Evolutionary conservation across 106 monocot genomes (phyloP), one percentile per base, ranked within the genome.

Genomic region (Allium sativum): DNA sequence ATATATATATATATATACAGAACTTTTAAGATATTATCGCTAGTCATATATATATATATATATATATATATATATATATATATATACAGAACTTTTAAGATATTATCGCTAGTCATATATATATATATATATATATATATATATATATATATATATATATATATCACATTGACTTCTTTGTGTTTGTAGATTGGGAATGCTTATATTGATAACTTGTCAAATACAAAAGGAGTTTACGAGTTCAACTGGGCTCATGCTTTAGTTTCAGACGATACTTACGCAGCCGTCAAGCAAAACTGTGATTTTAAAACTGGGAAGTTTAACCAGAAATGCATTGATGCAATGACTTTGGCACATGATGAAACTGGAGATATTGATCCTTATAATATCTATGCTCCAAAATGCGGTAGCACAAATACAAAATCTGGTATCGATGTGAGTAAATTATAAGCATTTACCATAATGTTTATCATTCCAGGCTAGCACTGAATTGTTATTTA

Each of bases 371-470:
- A 42, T 45, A 44, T 84, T 11, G 63, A 80, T 66, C 9, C 52
- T 44, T 77, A 84, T 70, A 71, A 80, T 70, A 80, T 84, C n/a
- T 84, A 80, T 61, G 84, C 79, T 14, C 80, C 84, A 5, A 46
- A 70, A 15, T 84, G 84, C 42, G 10, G 62, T 21, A 60, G 51
- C 15, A 21, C 65, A 16, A 10, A 7, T 15, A 61, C 20, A 16
- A 52, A 53, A 31, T 59, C 22, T 15, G 57, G 18, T 0, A 15
- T 55, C 50, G 16, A 10, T 18, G 63, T 76, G 31, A 31, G 31
- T 31, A n/a, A n/a, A n/a, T n/a, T n/a, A n/a, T n/a, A n/a, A n/a
- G n/a, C n/a, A 31, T 31, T 31, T 31, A 31, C 31, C 31, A 42
- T 44, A 1, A 58, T 21, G 40, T 12, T 22, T 19, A 10, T 3